Percentiles rank a stretch among this genome's conserved stretches.
Conservation (phyloP, 2,329 filamentous ascomycete species). For the Niveomyces coronatus region DNA sequence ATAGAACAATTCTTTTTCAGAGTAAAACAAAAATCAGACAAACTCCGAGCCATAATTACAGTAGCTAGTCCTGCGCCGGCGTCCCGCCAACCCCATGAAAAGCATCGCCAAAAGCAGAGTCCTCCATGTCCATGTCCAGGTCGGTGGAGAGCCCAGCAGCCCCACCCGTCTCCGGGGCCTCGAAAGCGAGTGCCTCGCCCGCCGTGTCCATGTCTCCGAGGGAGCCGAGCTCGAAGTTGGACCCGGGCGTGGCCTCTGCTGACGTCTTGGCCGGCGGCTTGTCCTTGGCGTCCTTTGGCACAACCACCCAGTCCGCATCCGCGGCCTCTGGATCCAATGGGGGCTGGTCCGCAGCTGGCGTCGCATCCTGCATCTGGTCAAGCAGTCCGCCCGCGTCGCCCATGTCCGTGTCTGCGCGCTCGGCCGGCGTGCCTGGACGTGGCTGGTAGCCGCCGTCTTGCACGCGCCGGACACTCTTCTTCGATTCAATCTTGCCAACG, state of each 20-base stretch:
- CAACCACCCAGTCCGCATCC: constrained; percentile 64
- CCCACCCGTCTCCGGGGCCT: constrained; percentile 41
- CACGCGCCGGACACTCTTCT: constrained; percentile 57
- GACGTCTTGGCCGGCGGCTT: constrained; percentile 26
- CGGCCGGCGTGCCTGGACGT: constrained; percentile 38
- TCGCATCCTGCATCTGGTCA: constrained; percentile 59
- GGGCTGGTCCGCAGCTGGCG: too few species aligned
- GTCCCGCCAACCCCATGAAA: constrained; percentile 54
- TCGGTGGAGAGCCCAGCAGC: constrained; percentile 39
- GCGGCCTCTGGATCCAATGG: too few species aligned
- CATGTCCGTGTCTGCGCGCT: constrained; percentile 56
- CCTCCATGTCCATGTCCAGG: constrained; percentile 59
- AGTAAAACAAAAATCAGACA: constrained; percentile 1
- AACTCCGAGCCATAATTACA: not conserved
- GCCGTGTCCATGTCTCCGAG: constrained; percentile 59
- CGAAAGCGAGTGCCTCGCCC: constrained; percentile 61
- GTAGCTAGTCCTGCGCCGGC: constrained; percentile 18
- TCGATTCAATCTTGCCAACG: constrained; percentile 54
- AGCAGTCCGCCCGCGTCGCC: constrained; percentile 53
- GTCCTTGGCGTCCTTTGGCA: constrained; percentile 46
- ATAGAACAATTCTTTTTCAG: too few species aligned
- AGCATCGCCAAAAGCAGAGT: constrained; percentile 75
- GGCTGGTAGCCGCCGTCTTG: constrained; percentile 68
- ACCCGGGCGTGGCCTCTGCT: constrained; percentile 32
- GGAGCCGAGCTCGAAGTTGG: constrained; percentile 48